phyloP scores from a whole-genome alignment of 2,329 filamentous ascomycete species.

The Hypoxylon sp. region DNA sequence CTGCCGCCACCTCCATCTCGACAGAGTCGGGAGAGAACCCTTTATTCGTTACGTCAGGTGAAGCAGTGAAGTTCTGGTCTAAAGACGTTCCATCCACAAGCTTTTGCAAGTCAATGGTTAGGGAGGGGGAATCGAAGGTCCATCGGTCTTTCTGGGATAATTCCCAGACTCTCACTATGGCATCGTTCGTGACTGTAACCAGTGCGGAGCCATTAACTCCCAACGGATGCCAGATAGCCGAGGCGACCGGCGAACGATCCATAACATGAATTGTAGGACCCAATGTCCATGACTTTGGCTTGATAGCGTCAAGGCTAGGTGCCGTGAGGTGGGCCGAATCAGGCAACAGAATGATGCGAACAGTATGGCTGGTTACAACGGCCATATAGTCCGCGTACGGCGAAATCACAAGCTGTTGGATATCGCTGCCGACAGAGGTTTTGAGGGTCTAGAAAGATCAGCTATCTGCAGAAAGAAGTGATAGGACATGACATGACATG shows the following conservation, averaged over 20 bases:
- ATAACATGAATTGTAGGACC: constrained; percentile 93
- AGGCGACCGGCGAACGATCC: constrained; percentile 83
- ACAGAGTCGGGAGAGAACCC: constrained; percentile 90
- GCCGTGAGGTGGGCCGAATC: constrained; percentile 82
- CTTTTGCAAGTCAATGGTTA: constrained; percentile 90
- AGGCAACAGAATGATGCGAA: constrained; percentile 89
- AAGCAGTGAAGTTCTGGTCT: constrained; percentile 87
- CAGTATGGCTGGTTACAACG: constrained; percentile 87
- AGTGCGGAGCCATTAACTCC: constrained; percentile 85
- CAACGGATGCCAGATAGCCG: constrained; percentile 92
- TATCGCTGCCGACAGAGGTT: constrained; percentile 83
- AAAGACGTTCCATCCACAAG: constrained; percentile 85
- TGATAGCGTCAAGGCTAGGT: constrained; percentile 77
- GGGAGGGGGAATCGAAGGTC: constrained; percentile 86
- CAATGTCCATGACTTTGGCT: constrained; percentile 89
- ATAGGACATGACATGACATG: constrained; percentile 1
- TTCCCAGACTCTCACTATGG: constrained; percentile 92
- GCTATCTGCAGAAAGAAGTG: constrained; percentile 5
- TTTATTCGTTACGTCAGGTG: constrained; percentile 79
- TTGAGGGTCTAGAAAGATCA: constrained; percentile 74
- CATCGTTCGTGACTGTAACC: constrained; percentile 90
- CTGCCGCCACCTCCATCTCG: constrained; percentile 94
- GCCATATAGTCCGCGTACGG: constrained; percentile 86
- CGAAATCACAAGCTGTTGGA: constrained; percentile 87
- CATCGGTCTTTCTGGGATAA: constrained; percentile 85